phyloP scores from a whole-genome alignment of 768 basidiomycete species.

The Paxillus involutus region DNA sequence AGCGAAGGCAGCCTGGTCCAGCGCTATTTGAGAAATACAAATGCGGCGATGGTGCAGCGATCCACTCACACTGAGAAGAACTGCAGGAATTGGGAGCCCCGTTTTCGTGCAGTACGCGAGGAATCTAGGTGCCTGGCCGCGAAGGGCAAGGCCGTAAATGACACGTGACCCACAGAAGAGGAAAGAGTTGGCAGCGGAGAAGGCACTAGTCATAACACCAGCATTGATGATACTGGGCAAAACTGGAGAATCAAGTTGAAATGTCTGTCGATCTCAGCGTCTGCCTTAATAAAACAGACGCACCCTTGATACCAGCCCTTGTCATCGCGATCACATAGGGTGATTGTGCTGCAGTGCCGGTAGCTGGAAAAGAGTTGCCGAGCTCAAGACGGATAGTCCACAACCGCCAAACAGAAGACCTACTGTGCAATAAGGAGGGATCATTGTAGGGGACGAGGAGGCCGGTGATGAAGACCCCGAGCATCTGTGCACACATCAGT shows the following conservation, averaged over 20 bases:
- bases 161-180: conserved; percentile 51
- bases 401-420: conserved; percentile 3
- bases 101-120: conserved; percentile 44
- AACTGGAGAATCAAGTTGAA: conserved; percentile 23
- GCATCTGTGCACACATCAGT: conserved; percentile 38
- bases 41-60: not conserved
- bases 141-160: conserved; percentile 41
- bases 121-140: conserved; percentile 48
- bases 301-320: conserved; percentile 63
- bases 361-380: not conserved
- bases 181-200: conserved; percentile 69
- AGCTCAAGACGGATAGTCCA: not conserved
- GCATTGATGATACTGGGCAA: conserved; percentile 68
- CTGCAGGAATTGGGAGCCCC: conserved; percentile 45
- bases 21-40: conserved; percentile 22
- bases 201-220: conserved; percentile 66
- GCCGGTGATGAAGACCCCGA: conserved; percentile 68
- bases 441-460: conserved; percentile 76
- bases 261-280: not conserved
- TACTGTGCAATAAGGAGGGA: conserved; percentile 42
- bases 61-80: conserved; percentile 22
- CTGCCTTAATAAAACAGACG: not conserved
- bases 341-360: conserved; percentile 66
- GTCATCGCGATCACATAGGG: conserved; percentile 83
- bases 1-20: conserved; percentile 36